These are phyloP conservation scores for Musa itinerans DNA, from an alignment of 176 grass and related monocot genomes.

Conservation along the genomic window DNA sequence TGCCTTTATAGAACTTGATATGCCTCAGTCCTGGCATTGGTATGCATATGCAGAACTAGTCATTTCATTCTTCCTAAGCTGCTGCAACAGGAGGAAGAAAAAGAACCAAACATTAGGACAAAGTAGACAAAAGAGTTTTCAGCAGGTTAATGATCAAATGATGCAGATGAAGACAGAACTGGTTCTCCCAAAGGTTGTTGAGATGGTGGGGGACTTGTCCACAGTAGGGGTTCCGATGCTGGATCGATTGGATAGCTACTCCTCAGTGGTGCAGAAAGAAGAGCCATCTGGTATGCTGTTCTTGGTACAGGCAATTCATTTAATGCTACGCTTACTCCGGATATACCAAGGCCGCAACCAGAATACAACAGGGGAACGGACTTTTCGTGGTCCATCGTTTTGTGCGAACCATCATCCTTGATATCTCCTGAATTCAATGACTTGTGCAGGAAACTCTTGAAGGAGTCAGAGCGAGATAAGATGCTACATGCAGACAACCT, in stretches of 20 bases:
- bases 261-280: constrained; percentile 65
- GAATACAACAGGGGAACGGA: constrained; percentile 24
- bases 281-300: constrained; percentile 52
- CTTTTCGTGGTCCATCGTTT: constrained; percentile 52
- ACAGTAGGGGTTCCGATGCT: constrained; percentile 55
- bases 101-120: not conserved
- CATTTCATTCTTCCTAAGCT: not conserved
- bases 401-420: constrained; percentile 47
- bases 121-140: not conserved
- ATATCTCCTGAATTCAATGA: constrained; percentile 48
- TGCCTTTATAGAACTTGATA: constrained; percentile 12
- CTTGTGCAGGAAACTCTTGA: constrained; percentile 71
- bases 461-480: constrained; percentile 71
- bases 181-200: constrained; percentile 55
- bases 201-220: constrained; percentile 70
- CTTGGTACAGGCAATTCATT: constrained; percentile 47
- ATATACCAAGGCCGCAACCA: constrained; percentile 37
- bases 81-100: not conserved
- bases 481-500: constrained; percentile 65
- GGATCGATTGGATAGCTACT: constrained; percentile 62
- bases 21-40: constrained; percentile 62
- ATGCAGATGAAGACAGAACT: constrained; percentile 23
- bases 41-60: constrained; percentile 62
- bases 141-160: not conserved
- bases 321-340: constrained; percentile 34